These are phyloP conservation scores for Coniella lustricola DNA, from an alignment of 2,329 filamentous ascomycete genomes.

Conservation along the genomic window DNA sequence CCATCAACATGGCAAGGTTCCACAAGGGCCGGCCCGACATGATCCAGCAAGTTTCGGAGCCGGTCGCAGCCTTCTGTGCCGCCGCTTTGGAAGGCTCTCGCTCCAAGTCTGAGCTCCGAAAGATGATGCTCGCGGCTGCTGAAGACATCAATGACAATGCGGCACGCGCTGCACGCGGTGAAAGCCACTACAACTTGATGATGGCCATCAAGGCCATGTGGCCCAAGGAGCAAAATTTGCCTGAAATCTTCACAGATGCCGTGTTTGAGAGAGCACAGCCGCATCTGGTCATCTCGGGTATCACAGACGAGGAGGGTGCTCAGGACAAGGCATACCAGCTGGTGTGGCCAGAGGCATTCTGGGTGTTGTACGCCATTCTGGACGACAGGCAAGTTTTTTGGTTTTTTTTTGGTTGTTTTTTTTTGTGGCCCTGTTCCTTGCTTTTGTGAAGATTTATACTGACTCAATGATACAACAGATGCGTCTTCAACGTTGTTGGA, in stretches of 20 bases:
- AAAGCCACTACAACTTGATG: not conserved
- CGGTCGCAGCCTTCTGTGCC: conserved; percentile 17
- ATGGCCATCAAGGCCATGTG: not conserved
- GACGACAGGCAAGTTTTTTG: not conserved
- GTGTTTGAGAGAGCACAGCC: not conserved
- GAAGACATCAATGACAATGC: not conserved
- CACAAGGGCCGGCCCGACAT: conserved; percentile 20
- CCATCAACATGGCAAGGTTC: conserved; percentile 19
- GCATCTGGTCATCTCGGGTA: not conserved
- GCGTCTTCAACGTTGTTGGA: not conserved
- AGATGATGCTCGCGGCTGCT: not conserved
- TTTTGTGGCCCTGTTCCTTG: no score
- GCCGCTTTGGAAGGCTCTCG: not conserved
- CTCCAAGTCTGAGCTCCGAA: not conserved
- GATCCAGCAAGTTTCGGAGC: conserved; percentile 16
- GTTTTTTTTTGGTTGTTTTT: no score
- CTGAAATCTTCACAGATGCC: not conserved
- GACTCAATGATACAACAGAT: not conserved
- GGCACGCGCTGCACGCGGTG: not conserved
- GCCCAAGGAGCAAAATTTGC: not conserved
- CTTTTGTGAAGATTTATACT: not conserved
- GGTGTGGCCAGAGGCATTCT: not conserved
- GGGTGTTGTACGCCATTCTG: not conserved
- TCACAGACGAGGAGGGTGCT: not conserved
- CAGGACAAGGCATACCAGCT: not conserved